A percentile compares a stretch with the other conserved stretches of the same genome.
These are phyloP conservation scores for Umbelopsis ramanniana DNA, from an alignment of 192 early-diverging fungal genomes.

Conservation along the genomic window DNA sequence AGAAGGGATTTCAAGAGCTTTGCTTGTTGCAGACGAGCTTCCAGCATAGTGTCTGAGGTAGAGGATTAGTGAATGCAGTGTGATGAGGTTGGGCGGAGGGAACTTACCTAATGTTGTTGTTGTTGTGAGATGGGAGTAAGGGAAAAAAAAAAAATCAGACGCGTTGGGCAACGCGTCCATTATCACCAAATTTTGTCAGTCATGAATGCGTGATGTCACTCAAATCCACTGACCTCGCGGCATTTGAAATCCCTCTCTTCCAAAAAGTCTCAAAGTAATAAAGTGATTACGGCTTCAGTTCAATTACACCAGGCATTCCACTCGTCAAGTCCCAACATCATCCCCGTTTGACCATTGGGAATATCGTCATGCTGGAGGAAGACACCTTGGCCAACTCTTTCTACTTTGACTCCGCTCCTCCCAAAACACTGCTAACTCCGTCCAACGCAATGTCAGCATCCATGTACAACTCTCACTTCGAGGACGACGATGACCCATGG, in stretches of 20 bases:
- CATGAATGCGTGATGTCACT: too few relatives aligned
- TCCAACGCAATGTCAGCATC: slow-evolving; percentile 25
- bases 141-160: not conserved
- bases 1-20: slow-evolving; percentile 92
- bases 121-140: too few relatives aligned
- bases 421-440: slow-evolving; percentile 17
- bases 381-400: slow-evolving; percentile 34
- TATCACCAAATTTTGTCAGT: too few relatives aligned
- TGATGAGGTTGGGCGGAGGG: not conserved
- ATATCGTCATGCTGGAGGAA: slow-evolving; percentile 30
- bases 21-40: slow-evolving; percentile 89
- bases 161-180: not conserved
- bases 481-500: slow-evolving; percentile 41
- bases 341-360: not conserved
- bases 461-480: slow-evolving; percentile 34
- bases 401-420: slow-evolving; percentile 29
- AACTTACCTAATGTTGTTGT: too few relatives aligned
- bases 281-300: too few relatives aligned
- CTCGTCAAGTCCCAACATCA: too few relatives aligned
- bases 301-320: too few relatives aligned
- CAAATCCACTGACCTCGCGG: too few relatives aligned
- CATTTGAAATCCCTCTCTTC: too few relatives aligned
- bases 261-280: too few relatives aligned
- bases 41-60: slow-evolving; percentile 67
- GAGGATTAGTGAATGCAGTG: not conserved